Percentiles rank a stretch among this genome's conserved stretches.
Conservation (phyloP, 257 asterid species). For the Primulina eburnea region DNA sequence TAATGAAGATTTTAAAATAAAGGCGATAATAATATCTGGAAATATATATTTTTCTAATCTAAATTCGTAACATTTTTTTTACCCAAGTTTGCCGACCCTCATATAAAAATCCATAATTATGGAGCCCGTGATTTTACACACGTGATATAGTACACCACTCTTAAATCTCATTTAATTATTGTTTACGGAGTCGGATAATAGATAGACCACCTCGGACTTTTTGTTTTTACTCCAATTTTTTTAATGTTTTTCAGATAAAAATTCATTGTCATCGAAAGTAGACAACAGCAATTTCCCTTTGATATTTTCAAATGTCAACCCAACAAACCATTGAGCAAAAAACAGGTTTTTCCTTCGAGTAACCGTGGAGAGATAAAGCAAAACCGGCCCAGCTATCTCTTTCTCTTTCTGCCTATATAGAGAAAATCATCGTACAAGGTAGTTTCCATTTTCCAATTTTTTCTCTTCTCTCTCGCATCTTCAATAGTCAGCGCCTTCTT, state of each 20-base stretch:
- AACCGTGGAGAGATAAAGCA: not conserved
- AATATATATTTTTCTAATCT: too few species aligned
- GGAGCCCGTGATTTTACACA: too few species aligned
- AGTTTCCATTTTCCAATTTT: not conserved
- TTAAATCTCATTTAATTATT: not conserved
- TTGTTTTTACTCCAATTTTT: too few species aligned
- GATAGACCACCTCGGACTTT: too few species aligned
- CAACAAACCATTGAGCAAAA: slow-evolving; percentile 17
- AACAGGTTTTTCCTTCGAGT: not conserved
- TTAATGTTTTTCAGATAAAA: too few species aligned
- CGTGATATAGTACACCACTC: too few species aligned
- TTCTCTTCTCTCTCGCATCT: not conserved
- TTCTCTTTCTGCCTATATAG: slow-evolving; percentile 23
- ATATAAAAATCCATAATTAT: too few species aligned
- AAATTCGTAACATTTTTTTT: too few species aligned
- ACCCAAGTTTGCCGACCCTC: too few species aligned
- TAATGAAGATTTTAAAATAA: too few species aligned
- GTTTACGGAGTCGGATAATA: not conserved
- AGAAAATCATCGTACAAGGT: slow-evolving; percentile 14
- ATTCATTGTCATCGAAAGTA: too few species aligned
- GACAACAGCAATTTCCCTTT: slow-evolving; percentile 30
- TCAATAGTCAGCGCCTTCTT: slow-evolving; percentile 73
- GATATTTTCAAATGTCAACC: slow-evolving; percentile 45
- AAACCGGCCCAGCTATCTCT: not conserved
- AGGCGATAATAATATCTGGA: too few species aligned